Evolutionary conservation across 129 eudicot genomes (phyloP).

Genomic region (Flaveria ramosissima): DNA sequence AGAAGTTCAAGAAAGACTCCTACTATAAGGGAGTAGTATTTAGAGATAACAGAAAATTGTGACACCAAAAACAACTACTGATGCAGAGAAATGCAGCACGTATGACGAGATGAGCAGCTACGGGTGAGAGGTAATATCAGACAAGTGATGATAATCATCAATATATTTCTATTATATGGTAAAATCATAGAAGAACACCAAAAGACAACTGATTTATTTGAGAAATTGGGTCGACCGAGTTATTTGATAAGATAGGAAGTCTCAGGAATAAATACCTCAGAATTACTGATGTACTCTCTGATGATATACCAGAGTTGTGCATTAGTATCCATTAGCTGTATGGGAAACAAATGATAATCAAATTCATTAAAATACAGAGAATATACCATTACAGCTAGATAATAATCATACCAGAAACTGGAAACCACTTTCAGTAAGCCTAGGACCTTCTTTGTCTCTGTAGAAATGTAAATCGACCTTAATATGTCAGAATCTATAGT

Average conservation of each 20-base stretch:
- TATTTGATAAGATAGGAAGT: constrained; percentile 24
- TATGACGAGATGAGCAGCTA: background rate
- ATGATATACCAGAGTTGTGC: constrained; percentile 98
- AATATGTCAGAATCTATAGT: background rate
- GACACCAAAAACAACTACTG: background rate
- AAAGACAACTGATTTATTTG: background rate
- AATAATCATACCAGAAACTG: constrained; percentile 78
- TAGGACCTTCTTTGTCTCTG: constrained; percentile 89
- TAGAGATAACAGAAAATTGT: background rate
- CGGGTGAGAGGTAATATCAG: background rate
- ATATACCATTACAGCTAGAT: constrained; percentile 10
- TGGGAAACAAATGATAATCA: constrained; percentile 28
- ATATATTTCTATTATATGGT: background rate
- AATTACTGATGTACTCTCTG: constrained; percentile 86
- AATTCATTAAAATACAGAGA: constrained; percentile 18
- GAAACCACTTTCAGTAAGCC: constrained; percentile 85
- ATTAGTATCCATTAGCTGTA: constrained; percentile 94
- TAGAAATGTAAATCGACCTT: constrained; percentile 15
- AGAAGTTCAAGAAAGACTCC: constrained; percentile 14
- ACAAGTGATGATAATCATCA: background rate
- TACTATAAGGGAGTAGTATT: background rate
- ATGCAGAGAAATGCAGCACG: background rate
- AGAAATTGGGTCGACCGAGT: constrained; percentile 14
- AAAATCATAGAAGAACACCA: constrained; percentile 22
- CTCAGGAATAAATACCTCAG: constrained; percentile 59